phyloP scores from a whole-genome alignment of 345 rosid species.

The Dovyalis caffra region DNA sequence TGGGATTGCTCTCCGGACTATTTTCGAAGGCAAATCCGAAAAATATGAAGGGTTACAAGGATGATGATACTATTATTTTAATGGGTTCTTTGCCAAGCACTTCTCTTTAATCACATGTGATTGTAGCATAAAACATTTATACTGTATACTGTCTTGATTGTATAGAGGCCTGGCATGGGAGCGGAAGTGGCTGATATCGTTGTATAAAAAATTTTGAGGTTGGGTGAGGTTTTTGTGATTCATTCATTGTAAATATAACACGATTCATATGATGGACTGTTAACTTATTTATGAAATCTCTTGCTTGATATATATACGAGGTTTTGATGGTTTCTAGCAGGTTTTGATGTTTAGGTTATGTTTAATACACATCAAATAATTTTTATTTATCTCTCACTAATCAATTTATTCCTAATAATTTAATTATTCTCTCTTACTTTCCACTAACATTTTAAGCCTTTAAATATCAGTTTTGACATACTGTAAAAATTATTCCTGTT shows the following conservation, averaged over 20 bases:
- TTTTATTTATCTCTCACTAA: too few species aligned
- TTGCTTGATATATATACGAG: too few species aligned
- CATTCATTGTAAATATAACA: not conserved
- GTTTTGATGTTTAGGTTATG: too few species aligned
- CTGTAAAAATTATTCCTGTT: too few species aligned
- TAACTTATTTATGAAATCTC: too few species aligned
- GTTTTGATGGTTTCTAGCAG: too few species aligned
- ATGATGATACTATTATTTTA: constrained; percentile 49
- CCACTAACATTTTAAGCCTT: too few species aligned
- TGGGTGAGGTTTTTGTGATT: not conserved
- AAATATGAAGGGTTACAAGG: constrained; percentile 33
- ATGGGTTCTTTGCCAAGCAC: constrained; percentile 81
- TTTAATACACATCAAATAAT: too few species aligned
- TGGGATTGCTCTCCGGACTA: constrained; percentile 55
- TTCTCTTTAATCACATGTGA: constrained; percentile 35
- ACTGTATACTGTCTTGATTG: constrained; percentile 21
- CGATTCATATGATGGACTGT: not conserved
- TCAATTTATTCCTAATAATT: too few species aligned
- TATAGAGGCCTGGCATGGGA: not conserved
- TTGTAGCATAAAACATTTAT: too few species aligned
- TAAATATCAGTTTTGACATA: too few species aligned
- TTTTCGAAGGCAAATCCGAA: constrained; percentile 54
- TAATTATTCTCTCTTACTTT: too few species aligned
- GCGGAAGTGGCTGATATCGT: not conserved
- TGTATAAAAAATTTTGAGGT: constrained; percentile 8